Conservation (phyloP, 1,284 basidiomycete genomes). For the Salmacisia buchloeana region DNA sequence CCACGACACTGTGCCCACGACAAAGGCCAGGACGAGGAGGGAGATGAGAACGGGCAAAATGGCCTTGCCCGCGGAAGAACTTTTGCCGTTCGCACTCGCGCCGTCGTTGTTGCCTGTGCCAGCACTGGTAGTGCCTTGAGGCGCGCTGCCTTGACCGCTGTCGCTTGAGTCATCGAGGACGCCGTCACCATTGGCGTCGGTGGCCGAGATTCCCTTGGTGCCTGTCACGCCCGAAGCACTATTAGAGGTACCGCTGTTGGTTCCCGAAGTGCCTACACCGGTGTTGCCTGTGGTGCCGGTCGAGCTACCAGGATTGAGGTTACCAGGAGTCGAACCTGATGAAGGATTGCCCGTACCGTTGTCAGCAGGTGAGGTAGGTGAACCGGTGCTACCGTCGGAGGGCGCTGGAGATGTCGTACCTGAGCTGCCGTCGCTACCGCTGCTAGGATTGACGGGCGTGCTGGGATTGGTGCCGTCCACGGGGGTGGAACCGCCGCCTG, state of each 20-base stretch:
- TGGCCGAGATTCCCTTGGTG: background rate
- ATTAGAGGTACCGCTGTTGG: background rate
- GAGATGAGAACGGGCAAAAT: background rate
- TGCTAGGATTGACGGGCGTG: background rate
- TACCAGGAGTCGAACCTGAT: background rate
- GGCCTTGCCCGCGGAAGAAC: background rate
- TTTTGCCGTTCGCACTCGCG: background rate
- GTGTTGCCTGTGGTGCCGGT: background rate
- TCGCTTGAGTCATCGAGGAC: background rate
- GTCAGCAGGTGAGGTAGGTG: background rate
- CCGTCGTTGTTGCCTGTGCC: background rate
- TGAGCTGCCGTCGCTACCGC: background rate
- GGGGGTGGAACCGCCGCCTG: background rate
- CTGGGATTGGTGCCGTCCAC: background rate
- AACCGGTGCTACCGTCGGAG: too few species aligned
- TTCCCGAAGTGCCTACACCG: background rate
- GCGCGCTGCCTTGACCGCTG: background rate
- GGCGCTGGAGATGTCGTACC: too few species aligned
- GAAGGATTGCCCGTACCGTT: background rate
- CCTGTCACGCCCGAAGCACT: too few species aligned
- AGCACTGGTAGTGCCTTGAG: background rate
- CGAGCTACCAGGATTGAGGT: background rate
- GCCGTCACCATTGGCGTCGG: background rate
- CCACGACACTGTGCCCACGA: background rate
- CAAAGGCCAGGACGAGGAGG: conserved; percentile 3